Evolutionary conservation across 2,329 filamentous ascomycete species (phyloP), one percentile per base, ranked within the genome.

Genomic region (Endoconidiophora polonica): DNA sequence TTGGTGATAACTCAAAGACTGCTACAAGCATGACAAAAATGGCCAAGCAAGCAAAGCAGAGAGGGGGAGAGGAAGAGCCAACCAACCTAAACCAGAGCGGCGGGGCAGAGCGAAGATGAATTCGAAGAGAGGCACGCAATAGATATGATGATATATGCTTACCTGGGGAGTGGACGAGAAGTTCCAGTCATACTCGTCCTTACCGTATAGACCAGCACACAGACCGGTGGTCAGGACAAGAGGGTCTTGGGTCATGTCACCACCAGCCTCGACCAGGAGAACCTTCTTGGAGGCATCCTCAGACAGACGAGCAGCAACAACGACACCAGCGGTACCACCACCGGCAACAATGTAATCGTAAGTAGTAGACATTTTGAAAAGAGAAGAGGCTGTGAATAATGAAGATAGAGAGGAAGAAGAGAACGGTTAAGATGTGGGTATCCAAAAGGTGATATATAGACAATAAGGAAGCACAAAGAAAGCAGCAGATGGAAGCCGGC

Each of bases 241-340:
- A 18, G 54, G 54, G 24, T 49, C 47, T n/a, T 52, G 18, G 33
- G 50, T 44, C 41, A 23, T 47, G 18, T 52, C 50, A 42, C 12
- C 37, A 42, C 54, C 54, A 24, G 53, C 53, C 41, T 55, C 54
- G 20, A 55, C 33, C 20, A 55, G 33, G 10, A 54, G 49, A 38
- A 55, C 54, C 22, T 46, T 52, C 10, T 50, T 44, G 22, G 24
- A 46, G 3, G 44, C 51, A 40, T 61, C 55, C 26, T 61, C 57
- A 12, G 57, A 56, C 6, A 63, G 54, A 22, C 61, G 60, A n/a
- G 59, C 60, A 18, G 61, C 60, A 16, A 64, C 54, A 16, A 63
- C 61, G 7, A 61, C 57, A n/a, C 62, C 61, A 0, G 60, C 54
- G 2, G 61, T 60, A 9, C 62, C 62, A 23, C 62, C 61, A 4